A percentile compares a stretch with the other conserved stretches of the same genome.
Evolutionary conservation across 345 rosid genomes (phyloP).

Genomic region (Salix brachista): DNA sequence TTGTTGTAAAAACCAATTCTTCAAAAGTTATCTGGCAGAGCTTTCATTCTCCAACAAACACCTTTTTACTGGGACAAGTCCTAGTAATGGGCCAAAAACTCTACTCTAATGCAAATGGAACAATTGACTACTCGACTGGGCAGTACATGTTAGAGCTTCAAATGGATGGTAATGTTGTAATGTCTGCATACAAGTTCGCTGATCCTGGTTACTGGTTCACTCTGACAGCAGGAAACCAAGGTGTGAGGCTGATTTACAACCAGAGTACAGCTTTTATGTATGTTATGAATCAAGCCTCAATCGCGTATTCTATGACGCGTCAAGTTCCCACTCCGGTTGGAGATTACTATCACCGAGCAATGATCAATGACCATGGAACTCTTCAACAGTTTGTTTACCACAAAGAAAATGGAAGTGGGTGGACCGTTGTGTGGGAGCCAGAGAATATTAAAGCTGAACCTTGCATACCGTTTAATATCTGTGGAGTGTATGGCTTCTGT

Average conservation of each 20-base stretch:
- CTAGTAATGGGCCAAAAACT: slow-evolving; percentile 23
- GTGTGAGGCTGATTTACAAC: too few species aligned
- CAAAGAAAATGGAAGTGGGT: too few species aligned
- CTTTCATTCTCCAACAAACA: slow-evolving; percentile 27
- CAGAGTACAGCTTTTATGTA: too few species aligned
- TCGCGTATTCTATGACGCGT: too few species aligned
- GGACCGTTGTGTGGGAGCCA: too few species aligned
- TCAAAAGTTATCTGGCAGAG: slow-evolving; percentile 24
- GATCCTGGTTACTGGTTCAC: slow-evolving; percentile 34
- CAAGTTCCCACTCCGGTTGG: too few species aligned
- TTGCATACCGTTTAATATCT: slow-evolving; percentile 20
- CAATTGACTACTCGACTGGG: slow-evolving; percentile 28
- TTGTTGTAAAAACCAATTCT: slow-evolving; percentile 19
- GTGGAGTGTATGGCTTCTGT: slow-evolving; percentile 36
- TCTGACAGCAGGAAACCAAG: too few species aligned
- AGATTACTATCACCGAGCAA: too few species aligned
- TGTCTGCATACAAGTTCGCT: slow-evolving; percentile 27
- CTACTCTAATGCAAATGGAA: slow-evolving; percentile 24
- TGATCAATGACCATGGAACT: too few species aligned
- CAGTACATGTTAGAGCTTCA: slow-evolving; percentile 31
- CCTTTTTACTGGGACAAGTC: slow-evolving; percentile 25
- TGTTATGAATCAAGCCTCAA: too few species aligned
- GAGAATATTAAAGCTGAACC: slow-evolving; percentile 16
- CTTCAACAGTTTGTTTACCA: too few species aligned
- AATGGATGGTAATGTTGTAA: slow-evolving; percentile 27